These are phyloP conservation scores for Mycena venus DNA, from an alignment of 768 basidiomycete species.

Conservation along the genomic window DNA sequence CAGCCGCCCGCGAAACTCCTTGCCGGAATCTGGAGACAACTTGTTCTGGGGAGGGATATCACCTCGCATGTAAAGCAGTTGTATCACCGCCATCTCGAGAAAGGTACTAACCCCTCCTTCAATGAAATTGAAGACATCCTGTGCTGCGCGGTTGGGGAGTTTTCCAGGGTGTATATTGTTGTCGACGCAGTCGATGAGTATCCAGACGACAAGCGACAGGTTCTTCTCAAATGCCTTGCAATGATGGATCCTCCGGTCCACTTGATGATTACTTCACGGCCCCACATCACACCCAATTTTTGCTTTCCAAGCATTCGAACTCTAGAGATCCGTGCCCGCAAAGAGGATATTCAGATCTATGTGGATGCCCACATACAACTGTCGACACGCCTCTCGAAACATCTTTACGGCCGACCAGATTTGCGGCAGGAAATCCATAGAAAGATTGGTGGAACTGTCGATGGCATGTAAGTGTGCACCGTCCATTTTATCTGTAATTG, in stretches of 20 bases:
- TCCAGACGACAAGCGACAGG: neutral
- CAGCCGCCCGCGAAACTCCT: neutral
- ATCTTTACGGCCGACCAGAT: neutral
- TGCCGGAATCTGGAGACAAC: neutral
- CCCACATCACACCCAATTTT: neutral
- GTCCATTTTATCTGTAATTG: neutral
- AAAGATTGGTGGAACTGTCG: neutral
- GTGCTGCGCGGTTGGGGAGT: neutral
- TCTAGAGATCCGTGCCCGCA: neutral
- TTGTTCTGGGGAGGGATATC: neutral
- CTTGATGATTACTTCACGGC: neutral
- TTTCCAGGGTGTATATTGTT: neutral
- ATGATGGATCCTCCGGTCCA: neutral
- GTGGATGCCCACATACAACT: neutral
- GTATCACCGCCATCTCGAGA: neutral
- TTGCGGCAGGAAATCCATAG: neutral
- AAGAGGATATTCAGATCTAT: neutral
- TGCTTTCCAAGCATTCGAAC: neutral
- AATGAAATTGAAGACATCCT: neutral
- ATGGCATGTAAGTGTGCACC: neutral
- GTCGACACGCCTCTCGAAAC: neutral
- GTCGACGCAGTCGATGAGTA: neutral
- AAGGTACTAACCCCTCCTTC: neutral
- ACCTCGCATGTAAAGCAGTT: neutral
- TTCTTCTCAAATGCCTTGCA: neutral